Percentiles rank a stretch among this genome's conserved stretches.
Evolutionary conservation across 768 basidiomycete species (phyloP).

Genomic region (Pleurotus eryngii): DNA sequence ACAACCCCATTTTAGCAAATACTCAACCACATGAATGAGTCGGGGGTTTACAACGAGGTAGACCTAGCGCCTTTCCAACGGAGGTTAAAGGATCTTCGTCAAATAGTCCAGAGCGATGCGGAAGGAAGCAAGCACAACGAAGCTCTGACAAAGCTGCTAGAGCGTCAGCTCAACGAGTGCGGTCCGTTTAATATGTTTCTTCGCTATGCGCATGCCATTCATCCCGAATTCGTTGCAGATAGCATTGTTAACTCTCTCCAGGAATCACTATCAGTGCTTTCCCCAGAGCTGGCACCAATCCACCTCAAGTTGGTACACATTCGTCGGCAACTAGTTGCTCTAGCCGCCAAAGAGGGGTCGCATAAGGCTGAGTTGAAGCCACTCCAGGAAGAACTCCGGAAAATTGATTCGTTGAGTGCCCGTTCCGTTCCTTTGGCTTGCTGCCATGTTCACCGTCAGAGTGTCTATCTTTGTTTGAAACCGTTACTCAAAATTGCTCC

Average conservation of each 20-base stretch:
- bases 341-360: constrained; percentile 84
- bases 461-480: constrained; percentile 14
- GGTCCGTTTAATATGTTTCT: constrained; percentile 51
- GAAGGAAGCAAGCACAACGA: constrained; percentile 81
- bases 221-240: constrained; percentile 43
- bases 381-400: constrained; percentile 86
- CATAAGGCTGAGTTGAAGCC: constrained; percentile 87
- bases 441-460: constrained; percentile 22
- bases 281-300: constrained; percentile 84
- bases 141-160: constrained; percentile 84
- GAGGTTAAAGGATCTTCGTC: constrained; percentile 76
- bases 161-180: constrained; percentile 88
- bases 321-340: constrained; percentile 82
- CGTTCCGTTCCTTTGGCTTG: constrained; percentile 30
- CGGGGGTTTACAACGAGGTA: constrained; percentile 87
- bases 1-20: constrained; percentile 68
- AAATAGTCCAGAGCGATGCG: constrained; percentile 81
- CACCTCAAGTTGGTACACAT: constrained; percentile 87
- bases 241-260: constrained; percentile 73
- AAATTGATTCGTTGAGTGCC: constrained; percentile 91
- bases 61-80: constrained; percentile 87
- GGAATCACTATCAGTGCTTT: constrained; percentile 82
- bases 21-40: constrained; percentile 93
- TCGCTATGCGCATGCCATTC: neutral
- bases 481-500: constrained; percentile 12